These are phyloP conservation scores for Mitragyna speciosa DNA, from an alignment of 257 asterid species.

Conservation along the genomic window DNA sequence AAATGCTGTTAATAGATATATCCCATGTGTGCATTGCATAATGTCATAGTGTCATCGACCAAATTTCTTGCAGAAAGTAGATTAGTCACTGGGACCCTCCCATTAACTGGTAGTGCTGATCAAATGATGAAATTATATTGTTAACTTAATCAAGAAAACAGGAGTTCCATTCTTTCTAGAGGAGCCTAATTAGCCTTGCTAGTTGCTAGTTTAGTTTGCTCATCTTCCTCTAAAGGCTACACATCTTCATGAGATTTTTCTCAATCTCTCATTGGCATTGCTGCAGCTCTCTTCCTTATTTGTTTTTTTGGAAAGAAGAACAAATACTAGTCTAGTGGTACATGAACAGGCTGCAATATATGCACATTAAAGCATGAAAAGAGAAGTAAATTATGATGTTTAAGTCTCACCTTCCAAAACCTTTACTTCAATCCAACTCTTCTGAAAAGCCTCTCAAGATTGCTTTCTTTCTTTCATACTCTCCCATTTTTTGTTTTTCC, in stretches of 20 bases:
- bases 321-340: background rate
- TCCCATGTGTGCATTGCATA: constrained; percentile 3
- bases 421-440: constrained; percentile 59
- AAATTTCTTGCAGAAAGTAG: constrained; percentile 1
- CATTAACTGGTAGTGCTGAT: constrained; percentile 11
- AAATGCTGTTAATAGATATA: background rate
- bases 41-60: background rate
- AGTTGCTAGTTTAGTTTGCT: constrained; percentile 14
- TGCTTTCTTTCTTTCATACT: background rate
- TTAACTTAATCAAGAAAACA: constrained; percentile 10
- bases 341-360: constrained; percentile 1
- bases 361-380: background rate
- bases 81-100: constrained; percentile 17
- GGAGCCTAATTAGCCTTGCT: constrained; percentile 17
- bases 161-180: background rate
- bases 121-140: constrained; percentile 13
- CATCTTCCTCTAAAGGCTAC: constrained; percentile 19
- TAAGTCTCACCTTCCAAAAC: constrained; percentile 59
- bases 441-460: constrained; percentile 19
- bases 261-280: background rate
- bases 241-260: background rate
- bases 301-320: background rate
- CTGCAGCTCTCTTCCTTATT: background rate
- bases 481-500: background rate
- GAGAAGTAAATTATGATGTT: constrained; percentile 40